Percentiles rank a stretch among this genome's conserved stretches.
Conservation (phyloP, 371 early-diverging fungal genomes). For the Actinomortierella wolfii region DNA sequence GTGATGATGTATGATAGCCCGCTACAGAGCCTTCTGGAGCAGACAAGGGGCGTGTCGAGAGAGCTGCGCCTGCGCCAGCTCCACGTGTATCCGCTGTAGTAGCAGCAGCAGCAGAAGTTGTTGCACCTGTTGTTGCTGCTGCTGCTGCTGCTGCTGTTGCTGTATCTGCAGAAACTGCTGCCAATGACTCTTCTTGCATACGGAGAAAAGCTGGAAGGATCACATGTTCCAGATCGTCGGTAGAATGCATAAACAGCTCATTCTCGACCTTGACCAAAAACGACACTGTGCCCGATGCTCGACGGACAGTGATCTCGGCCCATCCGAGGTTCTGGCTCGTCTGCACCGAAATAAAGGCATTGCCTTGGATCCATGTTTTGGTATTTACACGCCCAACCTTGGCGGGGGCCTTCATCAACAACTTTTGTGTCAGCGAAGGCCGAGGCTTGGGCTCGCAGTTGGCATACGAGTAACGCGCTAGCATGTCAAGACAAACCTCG, state of each 20-base stretch:
- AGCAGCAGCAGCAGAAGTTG: not conserved
- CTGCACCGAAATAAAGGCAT: conserved; percentile 76
- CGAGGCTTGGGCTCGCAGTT: conserved; percentile 69
- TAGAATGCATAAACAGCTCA: conserved; percentile 47
- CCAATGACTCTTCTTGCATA: conserved; percentile 56
- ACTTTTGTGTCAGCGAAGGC: conserved; percentile 33
- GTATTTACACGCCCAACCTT: conserved; percentile 52
- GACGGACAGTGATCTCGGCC: conserved; percentile 83
- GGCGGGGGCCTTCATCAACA: conserved; percentile 8
- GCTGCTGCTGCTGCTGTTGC: conserved; percentile 26
- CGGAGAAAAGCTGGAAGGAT: conserved; percentile 65
- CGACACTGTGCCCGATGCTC: conserved; percentile 81
- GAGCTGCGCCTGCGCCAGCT: conserved; percentile 5
- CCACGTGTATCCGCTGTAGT: conserved; percentile 21
- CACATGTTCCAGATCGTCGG: conserved; percentile 55
- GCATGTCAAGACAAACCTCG: conserved; percentile 92
- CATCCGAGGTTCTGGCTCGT: conserved; percentile 70
- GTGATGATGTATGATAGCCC: not conserved
- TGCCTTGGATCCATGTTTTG: conserved; percentile 86
- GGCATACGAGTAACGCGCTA: conserved; percentile 83
- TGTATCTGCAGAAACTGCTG: conserved; percentile 34
- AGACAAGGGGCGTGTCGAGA: not conserved
- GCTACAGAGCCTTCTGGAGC: not conserved
- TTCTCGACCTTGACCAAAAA: conserved; percentile 80
- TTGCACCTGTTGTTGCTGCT: conserved; percentile 7